Evolutionary conservation across 2,329 filamentous ascomycete genomes (phyloP).

Genomic region (Scedosporium boydii): DNA sequence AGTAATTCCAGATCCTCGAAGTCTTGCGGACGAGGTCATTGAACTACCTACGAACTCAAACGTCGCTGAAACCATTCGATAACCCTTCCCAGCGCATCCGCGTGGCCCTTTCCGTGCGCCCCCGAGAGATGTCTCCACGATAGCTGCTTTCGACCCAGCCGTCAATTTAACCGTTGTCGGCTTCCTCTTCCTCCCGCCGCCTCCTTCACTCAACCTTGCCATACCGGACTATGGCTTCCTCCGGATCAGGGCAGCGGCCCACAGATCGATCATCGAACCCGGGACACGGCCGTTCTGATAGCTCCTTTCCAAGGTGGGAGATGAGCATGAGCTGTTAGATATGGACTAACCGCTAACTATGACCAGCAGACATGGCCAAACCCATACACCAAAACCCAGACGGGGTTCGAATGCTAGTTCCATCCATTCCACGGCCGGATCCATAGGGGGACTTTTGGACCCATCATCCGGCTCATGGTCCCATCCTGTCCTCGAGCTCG

Average conservation of each 20-base stretch:
- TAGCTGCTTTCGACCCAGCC: conserved; percentile 24
- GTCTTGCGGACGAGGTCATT: neutral
- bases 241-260: conserved; percentile 50
- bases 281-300: conserved; percentile 40
- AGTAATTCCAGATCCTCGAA: neutral
- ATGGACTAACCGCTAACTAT: conserved; percentile 15
- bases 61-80: neutral
- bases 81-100: neutral
- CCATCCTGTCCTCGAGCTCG: conserved; percentile 56
- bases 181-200: conserved; percentile 13
- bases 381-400: conserved; percentile 39
- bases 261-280: conserved; percentile 53
- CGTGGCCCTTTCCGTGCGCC: conserved; percentile 14
- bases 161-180: conserved; percentile 17
- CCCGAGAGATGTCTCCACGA: conserved; percentile 39
- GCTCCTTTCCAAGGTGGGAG: conserved; percentile 48
- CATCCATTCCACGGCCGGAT: conserved; percentile 49
- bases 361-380: conserved; percentile 33
- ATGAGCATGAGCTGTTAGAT: neutral
- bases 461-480: conserved; percentile 48
- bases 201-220: neutral
- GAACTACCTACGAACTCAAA: too few relatives aligned
- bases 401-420: conserved; percentile 83
- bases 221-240: conserved; percentile 44
- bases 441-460: conserved; percentile 72